Conservation (phyloP, 192 early-diverging fungal genomes). For the Backusella morwellensis region DNA sequence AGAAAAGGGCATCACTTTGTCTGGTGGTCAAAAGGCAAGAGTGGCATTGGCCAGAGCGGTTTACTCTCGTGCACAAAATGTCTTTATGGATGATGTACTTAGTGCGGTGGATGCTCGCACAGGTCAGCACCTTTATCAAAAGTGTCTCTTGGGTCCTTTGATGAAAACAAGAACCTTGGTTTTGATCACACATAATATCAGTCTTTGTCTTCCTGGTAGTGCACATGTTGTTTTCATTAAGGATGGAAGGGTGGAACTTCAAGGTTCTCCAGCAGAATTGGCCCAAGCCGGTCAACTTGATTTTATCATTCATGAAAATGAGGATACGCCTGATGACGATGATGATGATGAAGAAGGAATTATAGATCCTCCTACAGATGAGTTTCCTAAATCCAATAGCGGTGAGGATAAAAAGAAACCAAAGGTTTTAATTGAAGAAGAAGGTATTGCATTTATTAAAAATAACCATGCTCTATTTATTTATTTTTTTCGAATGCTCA, state of each 20-base stretch:
- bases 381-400: background rate
- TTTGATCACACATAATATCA: constrained; percentile 81
- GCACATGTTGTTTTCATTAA: constrained; percentile 49
- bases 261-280: constrained; percentile 7
- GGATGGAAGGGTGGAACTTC: constrained; percentile 42
- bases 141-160: constrained; percentile 71
- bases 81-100: constrained; percentile 86
- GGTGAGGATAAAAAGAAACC: constrained; percentile 20
- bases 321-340: background rate
- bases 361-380: background rate
- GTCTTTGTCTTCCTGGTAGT: constrained; percentile 54
- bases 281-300: constrained; percentile 20
- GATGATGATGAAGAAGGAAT: background rate
- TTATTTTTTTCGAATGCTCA: background rate
- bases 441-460: constrained; percentile 10
- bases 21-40: constrained; percentile 87
- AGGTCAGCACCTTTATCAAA: constrained; percentile 72
- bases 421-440: constrained; percentile 45
- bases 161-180: constrained; percentile 78
- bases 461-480: background rate
- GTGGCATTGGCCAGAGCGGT: constrained; percentile 85
- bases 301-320: constrained; percentile 26
- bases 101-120: constrained; percentile 87
- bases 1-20: constrained; percentile 82
- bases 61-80: constrained; percentile 61